Base-by-base conservation (phyloP, 192 early-diverging fungal genomes). In the Mortierella alpina region DNA sequence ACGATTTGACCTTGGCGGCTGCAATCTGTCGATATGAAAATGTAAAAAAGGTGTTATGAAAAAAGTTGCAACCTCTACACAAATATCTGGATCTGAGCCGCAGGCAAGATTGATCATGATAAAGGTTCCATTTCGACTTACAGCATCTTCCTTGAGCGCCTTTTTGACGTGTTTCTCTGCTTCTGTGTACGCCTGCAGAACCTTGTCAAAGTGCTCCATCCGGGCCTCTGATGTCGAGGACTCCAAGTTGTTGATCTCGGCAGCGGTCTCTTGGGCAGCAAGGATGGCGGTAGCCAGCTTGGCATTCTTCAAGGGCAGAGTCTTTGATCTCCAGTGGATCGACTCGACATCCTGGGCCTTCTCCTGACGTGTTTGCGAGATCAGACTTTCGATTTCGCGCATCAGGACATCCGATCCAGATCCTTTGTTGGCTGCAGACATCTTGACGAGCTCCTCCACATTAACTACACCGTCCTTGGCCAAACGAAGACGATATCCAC, bases 1-100 rank as follows among this genome's bases (percentile, higher is more conserved):
- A 92, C 5, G 92, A 94, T 48, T 88, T 91, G 41, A 93, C 87
- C 66, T 91, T 91, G 10, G 89, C 86, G 6, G 89, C 85, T 1
- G 91, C 91, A 51, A 84, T 73, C 87, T 88, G 64, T 64, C 39
- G 42, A 49, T 2, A 23, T 59, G 0, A 41, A 41, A 15, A 59
- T 41, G 23, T 2, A 59, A 23, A 41, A 22, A 59, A 23, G 57
- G 17, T 9, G 56, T 67, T 41, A 20, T 6, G 41, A 41, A 18
- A 18, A 23, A 4, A 41, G 51, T 20, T 40, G 3, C 39, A 11
- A 23, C 31, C 5, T 13, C 6, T 0, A 5, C 4, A 20, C 23
- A 23, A 23, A 23, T 68, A 13, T 44, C 47, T 41, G 13, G 17
- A 15, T 52, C 49, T 49, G 49, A 11, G 9, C 14, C 40, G 66